phyloP scores from a whole-genome alignment of 1,284 basidiomycete species.

The Austroboletus niveus region DNA sequence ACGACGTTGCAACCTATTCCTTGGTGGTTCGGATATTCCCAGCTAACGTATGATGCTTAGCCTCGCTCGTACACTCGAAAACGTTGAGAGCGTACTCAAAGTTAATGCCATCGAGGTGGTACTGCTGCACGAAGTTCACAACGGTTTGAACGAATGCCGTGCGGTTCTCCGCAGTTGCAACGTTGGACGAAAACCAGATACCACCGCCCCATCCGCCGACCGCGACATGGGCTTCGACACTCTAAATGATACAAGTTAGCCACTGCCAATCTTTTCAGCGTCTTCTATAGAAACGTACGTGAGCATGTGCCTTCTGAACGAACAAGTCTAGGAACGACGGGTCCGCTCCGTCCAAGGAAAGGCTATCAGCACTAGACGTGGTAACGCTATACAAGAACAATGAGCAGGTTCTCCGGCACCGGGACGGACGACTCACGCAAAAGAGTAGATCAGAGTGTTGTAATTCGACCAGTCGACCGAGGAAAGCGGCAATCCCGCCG shows the following conservation, averaged over 20 bases:
- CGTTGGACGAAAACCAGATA: constrained; percentile 67
- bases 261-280: not conserved
- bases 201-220: constrained; percentile 82
- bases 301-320: constrained; percentile 43
- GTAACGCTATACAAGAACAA: constrained; percentile 34
- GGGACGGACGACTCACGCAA: constrained; percentile 8
- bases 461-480: constrained; percentile 48
- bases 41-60: constrained; percentile 1
- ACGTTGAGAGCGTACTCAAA: constrained; percentile 12
- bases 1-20: constrained; percentile 45
- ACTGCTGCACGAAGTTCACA: constrained; percentile 54
- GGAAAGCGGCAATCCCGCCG: constrained; percentile 35
- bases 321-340: constrained; percentile 46
- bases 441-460: constrained; percentile 47
- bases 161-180: constrained; percentile 55
- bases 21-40: constrained; percentile 45
- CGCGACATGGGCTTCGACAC: constrained; percentile 44
- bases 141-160: constrained; percentile 68
- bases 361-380: constrained; percentile 38
- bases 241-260: not conserved
- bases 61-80: not conserved
- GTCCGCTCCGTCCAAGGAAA: constrained; percentile 38
- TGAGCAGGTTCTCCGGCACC: not conserved
- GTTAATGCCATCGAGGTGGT: constrained; percentile 30
- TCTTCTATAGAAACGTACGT: constrained; percentile 28